Evolutionary conservation across 441 rosid species (phyloP), one percentile per base, ranked within the genome.

Genomic region (Isatis lusitanica): DNA sequence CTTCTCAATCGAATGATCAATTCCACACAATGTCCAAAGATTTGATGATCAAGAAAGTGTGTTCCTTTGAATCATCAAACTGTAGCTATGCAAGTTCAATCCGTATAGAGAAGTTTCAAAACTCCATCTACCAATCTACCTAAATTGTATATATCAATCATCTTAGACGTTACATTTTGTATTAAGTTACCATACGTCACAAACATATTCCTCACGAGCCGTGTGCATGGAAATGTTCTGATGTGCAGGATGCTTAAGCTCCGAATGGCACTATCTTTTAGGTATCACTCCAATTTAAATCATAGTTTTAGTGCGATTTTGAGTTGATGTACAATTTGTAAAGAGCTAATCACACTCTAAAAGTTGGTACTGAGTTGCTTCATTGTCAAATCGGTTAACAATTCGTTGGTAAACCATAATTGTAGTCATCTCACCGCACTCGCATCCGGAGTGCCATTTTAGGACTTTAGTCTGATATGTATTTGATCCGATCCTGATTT

Each of bases 1-100:
- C 47, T 68, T 74, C 58, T 68, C 68, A 61, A 9, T 30, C n/a
- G 31, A 43, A 52, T 67, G 61, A 73, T 56, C 26, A 1, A 30
- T 42, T 47, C 68, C 52, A 51, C 53, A 59, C 28, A 65, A 57
- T 66, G 52, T 57, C 3, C 7, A 24, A 26, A 6, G 43, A 60
- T 16, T 39, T 66, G 39, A 74, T 59, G 56, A 65, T 65, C 2
- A 46, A 36, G 12, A 36, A 44, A 36, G 2, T 63, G 71, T 51
- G 46, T 15, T 39, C 13, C 46, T 36, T 50, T 38, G 46, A 17
- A 36, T 35, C 30, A 17, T 61, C 35, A 61, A 50, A 53, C 28
- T 26, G 6, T 4, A 66, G 1, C 16, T 17, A 9, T 47, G 50
- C 15, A 73, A 0, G n/a, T 44, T 56, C 30, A 35, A 36, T 73